These are phyloP conservation scores for Ustilago nuda DNA, from an alignment of 1,284 basidiomycete species.

Conservation along the genomic window DNA sequence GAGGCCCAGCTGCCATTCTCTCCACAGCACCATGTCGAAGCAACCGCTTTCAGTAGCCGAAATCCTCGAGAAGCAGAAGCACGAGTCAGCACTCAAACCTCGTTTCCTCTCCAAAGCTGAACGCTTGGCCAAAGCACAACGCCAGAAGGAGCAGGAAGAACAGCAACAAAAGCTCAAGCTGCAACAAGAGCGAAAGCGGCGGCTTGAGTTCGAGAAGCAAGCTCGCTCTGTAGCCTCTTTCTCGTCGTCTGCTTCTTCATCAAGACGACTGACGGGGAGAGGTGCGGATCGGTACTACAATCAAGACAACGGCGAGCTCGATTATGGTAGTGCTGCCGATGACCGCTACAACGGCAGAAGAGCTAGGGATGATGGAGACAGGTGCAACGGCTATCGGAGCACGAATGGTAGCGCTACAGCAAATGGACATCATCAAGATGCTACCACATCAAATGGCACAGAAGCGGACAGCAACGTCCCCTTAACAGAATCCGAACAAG, in stretches of 20 bases:
- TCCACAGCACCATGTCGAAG: slow-evolving; percentile 27
- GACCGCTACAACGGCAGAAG: slow-evolving; percentile 16
- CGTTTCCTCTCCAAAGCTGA: slow-evolving; percentile 62
- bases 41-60: slow-evolving; percentile 60
- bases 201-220: slow-evolving; percentile 79
- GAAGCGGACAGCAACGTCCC: slow-evolving; percentile 11
- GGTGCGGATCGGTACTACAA: slow-evolving; percentile 5
- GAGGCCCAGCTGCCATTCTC: not conserved
- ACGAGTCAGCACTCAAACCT: slow-evolving; percentile 51
- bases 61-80: slow-evolving; percentile 55
- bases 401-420: not conserved
- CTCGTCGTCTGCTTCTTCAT: slow-evolving; percentile 6
- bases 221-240: slow-evolving; percentile 32
- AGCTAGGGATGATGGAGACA: not conserved
- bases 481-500: slow-evolving; percentile 55
- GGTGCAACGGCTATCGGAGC: not conserved
- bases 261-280: not conserved
- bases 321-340: slow-evolving; percentile 33
- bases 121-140: slow-evolving; percentile 49
- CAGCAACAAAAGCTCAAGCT: slow-evolving; percentile 70
- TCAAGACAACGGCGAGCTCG: slow-evolving; percentile 15
- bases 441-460: not conserved
- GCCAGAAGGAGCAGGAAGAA: slow-evolving; percentile 36
- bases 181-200: slow-evolving; percentile 74
- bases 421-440: not conserved